Conservation (phyloP, 1,284 basidiomycete genomes). For the Xerocomus amazonicus region DNA sequence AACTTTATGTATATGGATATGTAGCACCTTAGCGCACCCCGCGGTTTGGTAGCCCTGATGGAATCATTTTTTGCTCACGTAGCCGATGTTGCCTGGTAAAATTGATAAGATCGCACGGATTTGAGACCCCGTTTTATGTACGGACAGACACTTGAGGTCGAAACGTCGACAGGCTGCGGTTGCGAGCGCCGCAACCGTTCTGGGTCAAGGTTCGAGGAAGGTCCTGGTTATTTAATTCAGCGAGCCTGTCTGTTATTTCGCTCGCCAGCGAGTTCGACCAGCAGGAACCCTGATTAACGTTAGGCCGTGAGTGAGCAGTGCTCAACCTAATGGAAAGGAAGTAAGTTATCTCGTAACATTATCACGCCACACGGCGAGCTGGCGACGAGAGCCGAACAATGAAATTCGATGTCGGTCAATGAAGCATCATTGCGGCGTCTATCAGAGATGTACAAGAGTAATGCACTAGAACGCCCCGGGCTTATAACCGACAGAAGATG, state of each 20-base stretch:
- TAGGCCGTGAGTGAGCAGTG: conserved; percentile 13
- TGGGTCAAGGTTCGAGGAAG: background rate
- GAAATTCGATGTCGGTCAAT: background rate
- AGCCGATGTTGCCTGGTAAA: conserved; percentile 30
- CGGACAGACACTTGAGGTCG: background rate
- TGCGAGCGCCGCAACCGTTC: background rate
- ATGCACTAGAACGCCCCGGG: no score
- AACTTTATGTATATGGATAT: conserved; percentile 14
- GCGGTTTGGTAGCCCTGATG: conserved; percentile 18
- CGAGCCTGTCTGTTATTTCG: background rate
- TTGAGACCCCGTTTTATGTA: background rate
- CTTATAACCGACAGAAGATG: no score
- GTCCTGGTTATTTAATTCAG: no score
- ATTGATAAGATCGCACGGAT: conserved; percentile 13
- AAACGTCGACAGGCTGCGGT: background rate
- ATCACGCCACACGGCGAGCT: conserved; percentile 26
- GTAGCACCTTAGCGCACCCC: conserved; percentile 4
- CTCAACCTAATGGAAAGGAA: conserved; percentile 15
- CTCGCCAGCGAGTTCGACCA: background rate
- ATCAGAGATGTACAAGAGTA: no score
- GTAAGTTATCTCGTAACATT: conserved; percentile 14
- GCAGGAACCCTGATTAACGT: conserved; percentile 13
- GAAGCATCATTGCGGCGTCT: no score
- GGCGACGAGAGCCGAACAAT: background rate
- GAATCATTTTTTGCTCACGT: conserved; percentile 13